Evolutionary conservation across 352 stramenopile species (phyloP).

Genomic region (Globisporangium paddicum): DNA sequence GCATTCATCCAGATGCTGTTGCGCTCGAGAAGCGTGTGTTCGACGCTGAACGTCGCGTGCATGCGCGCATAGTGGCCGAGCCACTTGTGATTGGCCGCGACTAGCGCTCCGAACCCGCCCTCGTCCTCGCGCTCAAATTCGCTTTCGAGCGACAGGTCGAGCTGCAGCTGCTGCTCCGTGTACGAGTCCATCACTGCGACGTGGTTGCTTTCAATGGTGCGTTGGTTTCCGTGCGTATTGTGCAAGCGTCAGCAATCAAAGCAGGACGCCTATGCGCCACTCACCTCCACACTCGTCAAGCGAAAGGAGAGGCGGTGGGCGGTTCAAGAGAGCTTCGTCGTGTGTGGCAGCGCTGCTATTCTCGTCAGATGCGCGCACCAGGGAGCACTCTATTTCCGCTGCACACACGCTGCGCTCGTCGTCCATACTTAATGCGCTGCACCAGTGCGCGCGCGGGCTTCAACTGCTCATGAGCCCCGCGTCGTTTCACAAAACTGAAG

Average conservation of each 20-base stretch:
- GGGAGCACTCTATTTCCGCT: background rate
- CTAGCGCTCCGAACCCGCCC: slow-evolving; percentile 41
- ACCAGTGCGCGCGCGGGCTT: background rate
- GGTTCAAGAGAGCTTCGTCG: background rate
- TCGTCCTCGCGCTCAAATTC: slow-evolving; percentile 21
- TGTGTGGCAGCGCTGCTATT: background rate
- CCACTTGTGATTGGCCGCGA: slow-evolving; percentile 61
- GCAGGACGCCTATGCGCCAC: background rate
- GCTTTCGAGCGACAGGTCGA: slow-evolving; percentile 30
- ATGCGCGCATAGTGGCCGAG: slow-evolving; percentile 52
- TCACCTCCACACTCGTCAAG: background rate
- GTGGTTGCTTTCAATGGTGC: background rate
- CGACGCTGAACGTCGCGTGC: slow-evolving; percentile 51
- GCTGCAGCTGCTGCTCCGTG: slow-evolving; percentile 20
- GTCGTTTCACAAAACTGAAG: background rate
- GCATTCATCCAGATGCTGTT: slow-evolving; percentile 81
- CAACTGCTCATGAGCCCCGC: background rate
- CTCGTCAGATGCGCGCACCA: background rate
- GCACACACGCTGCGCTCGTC: background rate
- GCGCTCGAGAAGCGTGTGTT: slow-evolving; percentile 48
- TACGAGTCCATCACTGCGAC: slow-evolving; percentile 10
- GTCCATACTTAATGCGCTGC: background rate
- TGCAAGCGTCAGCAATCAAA: background rate
- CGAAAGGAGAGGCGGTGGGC: background rate
- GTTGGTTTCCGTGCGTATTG: background rate